Evolutionary conservation across 352 stramenopile genomes (phyloP), one percentile per base, ranked within the genome.

Genomic region (Phytophthora megakarya): DNA sequence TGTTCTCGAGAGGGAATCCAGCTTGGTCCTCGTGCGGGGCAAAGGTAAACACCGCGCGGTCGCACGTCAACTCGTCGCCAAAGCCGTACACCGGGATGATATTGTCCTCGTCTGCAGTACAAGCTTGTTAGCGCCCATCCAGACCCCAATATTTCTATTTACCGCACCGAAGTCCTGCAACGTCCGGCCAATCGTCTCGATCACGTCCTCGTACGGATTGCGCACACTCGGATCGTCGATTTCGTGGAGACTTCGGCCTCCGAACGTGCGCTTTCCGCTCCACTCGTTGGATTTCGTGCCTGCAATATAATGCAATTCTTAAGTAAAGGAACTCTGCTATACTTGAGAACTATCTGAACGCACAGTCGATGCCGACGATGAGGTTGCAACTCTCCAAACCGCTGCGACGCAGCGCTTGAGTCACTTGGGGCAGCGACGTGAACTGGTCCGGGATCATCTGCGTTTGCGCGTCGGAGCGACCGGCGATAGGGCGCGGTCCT

Each of bases 221-320:
- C 61, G 39, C 0, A 49, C 18, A 23, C 60, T 59, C 15, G 72
- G 46, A 10, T 90, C 67, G 49, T 85, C 80, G 22, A 84, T 87
- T 42, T 76, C 75, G 56, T 95, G 88, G 18, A 96, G 75, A 45
- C 78, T 83, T 28, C 75, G 73, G 5, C 85, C 85, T 16, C 62
- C 56, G 49, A 96, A 96, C 50, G 86, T 93, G 46, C 73, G 79
- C 52, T 92, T 95, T 46, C 88, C 88, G 40, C 82, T 96, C 87
- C 86, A 96, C 35, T 96, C 85, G 61, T 95, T 96, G 48, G 84
- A 94, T 67, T 95, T 96, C 46, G 88, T 96, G 72, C 89, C 86
- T 95, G 61, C 33, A 38, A 49, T 5, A 49, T 5, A 30, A 55
- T 22, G 22, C n/a, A 22, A 28, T 21, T 7, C 4, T 18, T 63